Conservation (phyloP, 2,329 filamentous ascomycete genomes). For the Colletotrichum abscissum region DNA sequence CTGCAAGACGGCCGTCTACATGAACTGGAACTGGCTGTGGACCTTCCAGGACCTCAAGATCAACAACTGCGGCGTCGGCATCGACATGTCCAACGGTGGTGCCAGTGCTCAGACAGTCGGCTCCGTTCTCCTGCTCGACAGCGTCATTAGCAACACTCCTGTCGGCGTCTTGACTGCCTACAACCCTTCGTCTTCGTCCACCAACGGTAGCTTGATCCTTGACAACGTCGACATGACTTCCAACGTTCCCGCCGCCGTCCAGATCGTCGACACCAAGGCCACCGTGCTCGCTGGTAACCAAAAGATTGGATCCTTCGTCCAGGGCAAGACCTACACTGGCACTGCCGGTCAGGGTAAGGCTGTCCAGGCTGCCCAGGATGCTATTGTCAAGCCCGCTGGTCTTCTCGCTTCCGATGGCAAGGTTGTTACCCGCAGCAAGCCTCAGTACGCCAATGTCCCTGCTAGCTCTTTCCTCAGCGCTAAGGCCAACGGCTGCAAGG, state of each 20-base stretch:
- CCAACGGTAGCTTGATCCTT: slow-evolving; percentile 84
- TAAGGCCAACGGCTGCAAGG: slow-evolving; percentile 84
- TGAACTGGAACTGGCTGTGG: slow-evolving; percentile 96
- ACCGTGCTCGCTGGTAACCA: slow-evolving; percentile 76
- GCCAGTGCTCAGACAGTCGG: slow-evolving; percentile 79
- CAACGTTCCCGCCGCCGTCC: slow-evolving; percentile 75
- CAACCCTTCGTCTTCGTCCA: slow-evolving; percentile 67
- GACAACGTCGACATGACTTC: slow-evolving; percentile 88
- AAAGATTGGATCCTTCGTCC: slow-evolving; percentile 78
- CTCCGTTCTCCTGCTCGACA: slow-evolving; percentile 86
- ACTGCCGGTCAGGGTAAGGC: slow-evolving; percentile 54
- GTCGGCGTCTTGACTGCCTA: slow-evolving; percentile 84
- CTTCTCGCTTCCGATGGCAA: slow-evolving; percentile 74
- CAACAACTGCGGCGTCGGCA: slow-evolving; percentile 78
- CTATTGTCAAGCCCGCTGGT: slow-evolving; percentile 70
- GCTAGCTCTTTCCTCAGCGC: slow-evolving; percentile 83
- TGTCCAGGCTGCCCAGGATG: slow-evolving; percentile 69
- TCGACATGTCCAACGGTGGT: slow-evolving; percentile 80
- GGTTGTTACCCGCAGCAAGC: slow-evolving; percentile 87
- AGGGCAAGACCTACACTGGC: slow-evolving; percentile 79
- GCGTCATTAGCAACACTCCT: slow-evolving; percentile 78
- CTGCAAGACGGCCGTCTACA: slow-evolving; percentile 85
- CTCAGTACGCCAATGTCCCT: slow-evolving; percentile 80
- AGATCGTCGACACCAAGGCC: slow-evolving; percentile 64
- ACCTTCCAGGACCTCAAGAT: slow-evolving; percentile 81